A percentile compares a stretch with the other conserved stretches of the same genome.
Evolutionary conservation across 2,329 filamentous ascomycete genomes (phyloP).

Genomic region (Teratosphaeria nubilosa): DNA sequence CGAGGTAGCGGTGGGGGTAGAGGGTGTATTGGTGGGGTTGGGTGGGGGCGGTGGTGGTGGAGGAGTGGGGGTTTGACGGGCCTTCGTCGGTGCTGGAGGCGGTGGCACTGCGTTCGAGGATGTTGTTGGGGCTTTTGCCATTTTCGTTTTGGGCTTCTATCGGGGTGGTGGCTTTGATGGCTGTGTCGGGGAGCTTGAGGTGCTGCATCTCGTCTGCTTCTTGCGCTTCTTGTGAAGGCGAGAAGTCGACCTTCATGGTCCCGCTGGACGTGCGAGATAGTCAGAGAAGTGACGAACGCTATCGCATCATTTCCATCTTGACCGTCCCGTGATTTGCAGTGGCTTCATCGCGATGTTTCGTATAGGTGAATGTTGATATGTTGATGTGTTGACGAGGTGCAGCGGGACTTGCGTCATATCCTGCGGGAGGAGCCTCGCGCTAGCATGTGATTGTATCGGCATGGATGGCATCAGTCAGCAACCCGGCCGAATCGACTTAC

Average conservation of each 20-base stretch:
- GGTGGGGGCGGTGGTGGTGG: background rate
- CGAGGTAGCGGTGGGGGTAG: slow-evolving; percentile 86
- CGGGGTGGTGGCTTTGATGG: background rate
- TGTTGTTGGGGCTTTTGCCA: background rate
- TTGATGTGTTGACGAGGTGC: no score
- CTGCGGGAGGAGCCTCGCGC: background rate
- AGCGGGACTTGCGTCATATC: background rate
- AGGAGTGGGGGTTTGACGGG: background rate
- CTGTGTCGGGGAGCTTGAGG: background rate
- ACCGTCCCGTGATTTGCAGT: background rate
- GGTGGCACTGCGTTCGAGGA: background rate
- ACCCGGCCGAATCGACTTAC: background rate
- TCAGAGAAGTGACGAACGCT: background rate
- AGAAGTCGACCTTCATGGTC: background rate
- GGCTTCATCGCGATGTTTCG: background rate
- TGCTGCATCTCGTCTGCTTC: background rate
- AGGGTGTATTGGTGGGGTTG: slow-evolving; percentile 31
- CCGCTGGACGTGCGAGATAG: background rate
- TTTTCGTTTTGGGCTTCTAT: background rate
- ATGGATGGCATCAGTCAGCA: background rate
- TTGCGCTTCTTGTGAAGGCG: background rate
- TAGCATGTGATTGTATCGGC: background rate
- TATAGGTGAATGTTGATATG: no score
- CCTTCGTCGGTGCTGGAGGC: background rate
- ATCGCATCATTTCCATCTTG: background rate